These are phyloP conservation scores for Fomitopsis pinicola DNA, from an alignment of 1,284 basidiomycete genomes.

Conservation along the genomic window DNA sequence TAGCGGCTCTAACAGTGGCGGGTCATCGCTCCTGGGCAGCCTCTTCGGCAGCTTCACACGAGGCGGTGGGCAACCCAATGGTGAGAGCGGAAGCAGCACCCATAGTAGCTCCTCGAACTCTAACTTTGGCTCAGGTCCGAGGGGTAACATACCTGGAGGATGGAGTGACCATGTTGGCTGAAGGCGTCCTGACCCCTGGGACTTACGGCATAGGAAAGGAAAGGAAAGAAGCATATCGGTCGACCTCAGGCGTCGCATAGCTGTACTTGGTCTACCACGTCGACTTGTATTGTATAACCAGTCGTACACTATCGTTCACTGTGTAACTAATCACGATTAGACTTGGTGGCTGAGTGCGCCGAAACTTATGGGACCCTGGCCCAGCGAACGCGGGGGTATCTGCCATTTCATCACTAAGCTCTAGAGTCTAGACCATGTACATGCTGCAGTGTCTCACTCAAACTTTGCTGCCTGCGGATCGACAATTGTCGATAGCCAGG, in stretches of 20 bases:
- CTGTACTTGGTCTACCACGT: neutral
- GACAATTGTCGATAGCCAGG: too few species aligned
- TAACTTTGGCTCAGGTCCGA: neutral
- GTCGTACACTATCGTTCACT: neutral
- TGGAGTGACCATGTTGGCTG: constrained; percentile 21
- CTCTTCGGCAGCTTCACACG: constrained; percentile 12
- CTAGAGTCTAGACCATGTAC: too few species aligned
- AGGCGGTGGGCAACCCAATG: constrained; percentile 3
- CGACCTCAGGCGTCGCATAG: neutral
- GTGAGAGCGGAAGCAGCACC: neutral
- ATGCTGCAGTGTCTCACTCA: too few species aligned
- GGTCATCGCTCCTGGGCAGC: constrained; percentile 11
- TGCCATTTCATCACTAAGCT: too few species aligned
- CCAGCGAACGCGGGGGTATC: too few species aligned
- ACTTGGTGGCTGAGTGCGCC: neutral
- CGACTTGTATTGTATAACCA: neutral
- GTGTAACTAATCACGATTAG: neutral
- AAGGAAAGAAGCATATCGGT: neutral
- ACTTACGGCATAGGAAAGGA: neutral
- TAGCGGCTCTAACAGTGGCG: neutral
- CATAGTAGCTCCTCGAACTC: neutral
- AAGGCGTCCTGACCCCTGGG: neutral
- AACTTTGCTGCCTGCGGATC: too few species aligned
- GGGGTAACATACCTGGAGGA: constrained; percentile 13
- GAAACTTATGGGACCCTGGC: too few species aligned